Base-by-base conservation (phyloP, 345 rosid genomes). In the Hibiscus mutabilis region DNA sequence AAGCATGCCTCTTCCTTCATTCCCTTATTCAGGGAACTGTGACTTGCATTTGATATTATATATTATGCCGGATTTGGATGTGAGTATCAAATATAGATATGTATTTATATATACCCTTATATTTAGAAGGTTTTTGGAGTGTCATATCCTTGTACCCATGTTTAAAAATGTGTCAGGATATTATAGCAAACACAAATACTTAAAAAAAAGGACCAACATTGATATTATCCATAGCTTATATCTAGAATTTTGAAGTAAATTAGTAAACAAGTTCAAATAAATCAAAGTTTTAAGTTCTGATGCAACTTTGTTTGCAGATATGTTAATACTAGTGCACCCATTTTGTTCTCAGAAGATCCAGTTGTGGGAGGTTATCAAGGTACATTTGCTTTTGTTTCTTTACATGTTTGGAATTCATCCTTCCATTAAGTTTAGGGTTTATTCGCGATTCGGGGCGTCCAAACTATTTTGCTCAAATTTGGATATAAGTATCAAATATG, bases 341-440 rank as follows among this genome's bases (percentile, higher is more conserved):
- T 58, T 66, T 51, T 74, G 71, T 19, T 74, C 7, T 40, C 76
- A 25, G 71, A 57, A 27, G 76, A 74, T 74, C 76, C 76, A 56
- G 59, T 74, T 27, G 58, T 65, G 13, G 71, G 71, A 37, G 76
- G 76, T 58, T 57, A 74, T 57, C 72, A 74, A 74, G 76, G 76
- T 74, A 35, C 27, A 53, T 6, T 31, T 68, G 2, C 49, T 33
- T 16, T 33, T 5, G 12, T 15, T 49, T 18, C 37, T 25, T 25
- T 16, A 16, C 8, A 42, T 42, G 14, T 42, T 10, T 42, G 14
- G 37, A 33, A 33, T 33, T 33, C 37, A 33, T 33, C 7, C 7
- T 0, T 4, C 6, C 4, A 3, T 33, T 33, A 33, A 33, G 37
- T 33, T 4, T 33, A 33, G 6, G 37, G 37, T 33, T 33, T 33